phyloP scores from a whole-genome alignment of 2,329 filamentous ascomycete species.

The Clonostachys chloroleuca region DNA sequence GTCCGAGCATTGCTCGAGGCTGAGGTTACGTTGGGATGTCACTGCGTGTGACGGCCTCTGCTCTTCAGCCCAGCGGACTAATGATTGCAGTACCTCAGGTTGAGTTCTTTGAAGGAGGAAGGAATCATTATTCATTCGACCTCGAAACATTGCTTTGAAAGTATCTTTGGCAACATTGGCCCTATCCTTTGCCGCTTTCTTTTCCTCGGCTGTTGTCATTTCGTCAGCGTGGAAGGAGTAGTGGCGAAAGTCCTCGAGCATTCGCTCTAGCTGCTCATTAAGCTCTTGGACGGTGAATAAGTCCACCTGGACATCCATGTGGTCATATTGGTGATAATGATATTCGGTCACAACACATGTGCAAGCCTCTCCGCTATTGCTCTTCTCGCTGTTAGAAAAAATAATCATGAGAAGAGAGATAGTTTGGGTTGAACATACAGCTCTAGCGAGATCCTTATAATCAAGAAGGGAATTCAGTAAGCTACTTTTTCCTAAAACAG shows the following conservation, averaged over 20 bases:
- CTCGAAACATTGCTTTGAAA: constrained; percentile 28
- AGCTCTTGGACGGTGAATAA: constrained; percentile 23
- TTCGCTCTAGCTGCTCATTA: constrained; percentile 19
- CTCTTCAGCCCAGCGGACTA: constrained; percentile 14
- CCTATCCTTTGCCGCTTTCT: constrained; percentile 14
- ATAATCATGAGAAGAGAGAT: neutral
- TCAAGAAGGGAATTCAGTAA: constrained; percentile 44
- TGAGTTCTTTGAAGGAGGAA: constrained; percentile 10
- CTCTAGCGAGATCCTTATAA: constrained; percentile 25
- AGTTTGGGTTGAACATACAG: constrained; percentile 22
- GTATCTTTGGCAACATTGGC: constrained; percentile 27
- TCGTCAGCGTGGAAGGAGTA: constrained; percentile 18
- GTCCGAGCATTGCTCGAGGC: constrained; percentile 21
- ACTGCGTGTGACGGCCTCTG: constrained; percentile 3
- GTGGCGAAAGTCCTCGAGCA: constrained; percentile 27
- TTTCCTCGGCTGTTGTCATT: constrained; percentile 11
- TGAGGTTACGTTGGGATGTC: neutral
- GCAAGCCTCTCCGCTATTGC: constrained; percentile 35
- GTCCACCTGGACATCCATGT: constrained; percentile 26
- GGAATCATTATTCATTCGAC: constrained; percentile 8
- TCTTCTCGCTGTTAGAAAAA: constrained; percentile 18
- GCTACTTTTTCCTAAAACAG: constrained; percentile 37
- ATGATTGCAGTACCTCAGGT: constrained; percentile 6
- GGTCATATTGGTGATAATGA: constrained; percentile 22
- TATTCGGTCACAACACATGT: constrained; percentile 44